Evolutionary conservation across 2,329 filamentous ascomycete species (phyloP), one percentile per base, ranked within the genome.

Genomic region (Alternaria incomplexa): DNA sequence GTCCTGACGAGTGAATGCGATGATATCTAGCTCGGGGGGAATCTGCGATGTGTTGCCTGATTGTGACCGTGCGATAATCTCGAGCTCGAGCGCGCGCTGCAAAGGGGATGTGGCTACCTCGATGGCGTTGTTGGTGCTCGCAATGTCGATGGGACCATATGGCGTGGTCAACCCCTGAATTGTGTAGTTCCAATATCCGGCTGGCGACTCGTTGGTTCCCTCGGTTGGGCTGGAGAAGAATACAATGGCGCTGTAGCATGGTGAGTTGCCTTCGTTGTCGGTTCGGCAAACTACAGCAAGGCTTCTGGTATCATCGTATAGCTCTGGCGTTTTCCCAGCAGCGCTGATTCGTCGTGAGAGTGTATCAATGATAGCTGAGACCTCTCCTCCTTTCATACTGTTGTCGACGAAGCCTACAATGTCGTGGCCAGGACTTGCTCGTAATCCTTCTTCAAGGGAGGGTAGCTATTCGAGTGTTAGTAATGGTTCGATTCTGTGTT

Each of bases 101-200:
- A 97, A 82, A 1, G 93, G 94, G n/a, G 96, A 82, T 43, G 91
- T 80, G 72, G 93, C 97, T 20, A 95, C 83, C 78, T 97, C 85
- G 51, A 88, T 88, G 75, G 93, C 91, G 74, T 97, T 97, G 67
- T 85, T 84, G 47, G 84, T 79, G n/a, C 83, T 83, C 30, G 89
- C 83, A 26, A 91, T 86, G 66, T 90, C 85, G 63, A 96, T 89
- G 58, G 85, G 86, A 8, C 80, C 77, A 20, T 90, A 89, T 61
- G 97, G 84, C 0, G 88, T 84, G 32, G 90, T 90, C 75, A 97
- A 93, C 3, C 89, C 89, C 59, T 92, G 85, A 23, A 97, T 84
- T 0, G 92, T 94, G 75, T 97, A 97, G 79, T 96, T 96, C 94
- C 94, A 97, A 46, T 87, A 79, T 2, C 86, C 86, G 7, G 85